Percentiles rank a stretch among this genome's conserved stretches.
phyloP scores from a whole-genome alignment of 192 early-diverging fungal species.

The Radiomyces spectabilis region DNA sequence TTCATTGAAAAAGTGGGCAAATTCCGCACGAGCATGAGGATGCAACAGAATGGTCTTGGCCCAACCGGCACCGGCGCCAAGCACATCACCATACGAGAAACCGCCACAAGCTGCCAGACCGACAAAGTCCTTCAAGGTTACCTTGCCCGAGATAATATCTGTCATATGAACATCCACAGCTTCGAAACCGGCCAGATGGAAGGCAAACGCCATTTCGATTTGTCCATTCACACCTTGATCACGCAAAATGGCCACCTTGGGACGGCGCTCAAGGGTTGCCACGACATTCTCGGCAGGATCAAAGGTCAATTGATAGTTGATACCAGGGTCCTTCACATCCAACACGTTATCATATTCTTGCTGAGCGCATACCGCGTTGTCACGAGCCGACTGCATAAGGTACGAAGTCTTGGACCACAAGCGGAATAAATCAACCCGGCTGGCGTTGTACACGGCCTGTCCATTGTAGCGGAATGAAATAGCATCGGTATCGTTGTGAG shows the following conservation, averaged over 20 bases:
- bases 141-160: conserved; percentile 68
- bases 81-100: conserved; percentile 97
- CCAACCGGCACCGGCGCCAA: conserved; percentile 99
- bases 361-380: conserved; percentile 80
- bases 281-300: conserved; percentile 51
- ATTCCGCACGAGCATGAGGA: conserved; percentile 57
- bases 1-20: conserved; percentile 70
- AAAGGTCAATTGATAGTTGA: conserved; percentile 75
- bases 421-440: conserved; percentile 66
- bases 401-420: conserved; percentile 90
- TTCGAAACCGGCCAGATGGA: conserved; percentile 89
- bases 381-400: conserved; percentile 83
- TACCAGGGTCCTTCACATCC: conserved; percentile 68
- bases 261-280: conserved; percentile 32
- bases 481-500: conserved; percentile 35
- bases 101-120: conserved; percentile 95
- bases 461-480: conserved; percentile 46
- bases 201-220: conserved; percentile 91
- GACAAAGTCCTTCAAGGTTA: conserved; percentile 60
- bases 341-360: conserved; percentile 75
- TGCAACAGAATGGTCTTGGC: conserved; percentile 86
- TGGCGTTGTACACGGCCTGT: conserved; percentile 40
- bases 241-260: conserved; percentile 89
- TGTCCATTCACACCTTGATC: conserved; percentile 98
- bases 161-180: conserved; percentile 99